Evolutionary conservation across 306 rosid species (phyloP).

Genomic region (Castanospermum australe): DNA sequence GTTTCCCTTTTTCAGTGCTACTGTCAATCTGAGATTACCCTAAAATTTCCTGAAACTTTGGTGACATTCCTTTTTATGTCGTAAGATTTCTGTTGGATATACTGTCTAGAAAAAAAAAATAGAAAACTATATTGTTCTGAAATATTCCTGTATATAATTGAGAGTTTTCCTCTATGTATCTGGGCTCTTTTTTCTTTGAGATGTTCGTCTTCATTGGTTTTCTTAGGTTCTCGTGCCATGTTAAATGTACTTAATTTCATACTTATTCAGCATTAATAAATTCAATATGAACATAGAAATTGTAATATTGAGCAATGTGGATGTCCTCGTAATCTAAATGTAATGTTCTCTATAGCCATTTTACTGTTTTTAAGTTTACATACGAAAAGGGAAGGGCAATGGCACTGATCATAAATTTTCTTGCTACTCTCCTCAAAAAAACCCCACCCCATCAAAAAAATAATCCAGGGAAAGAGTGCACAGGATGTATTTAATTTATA

Average conservation of each 20-base stretch:
- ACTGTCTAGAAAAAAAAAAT: not conserved
- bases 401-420: constrained; percentile 3
- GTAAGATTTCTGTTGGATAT: constrained; percentile 16
- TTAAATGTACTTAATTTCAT: not conserved
- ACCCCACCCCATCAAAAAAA: not conserved
- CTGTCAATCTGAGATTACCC: not conserved
- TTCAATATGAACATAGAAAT: not conserved
- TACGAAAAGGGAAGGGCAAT: not conserved
- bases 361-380: not conserved
- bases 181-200: not conserved
- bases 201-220: not conserved
- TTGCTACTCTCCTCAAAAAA: not conserved
- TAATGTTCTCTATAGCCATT: not conserved
- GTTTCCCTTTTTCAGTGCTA: not conserved
- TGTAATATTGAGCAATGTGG: not conserved
- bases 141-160: not conserved
- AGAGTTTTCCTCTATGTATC: not conserved
- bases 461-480: constrained; percentile 58
- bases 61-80: not conserved
- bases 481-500: constrained; percentile 58
- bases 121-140: not conserved
- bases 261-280: not conserved
- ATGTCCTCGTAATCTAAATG: not conserved
- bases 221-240: constrained; percentile 4
- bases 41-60: not conserved